These are phyloP conservation scores for Truncatella angustata DNA, from an alignment of 2,329 filamentous ascomycete species.

Conservation along the genomic window DNA sequence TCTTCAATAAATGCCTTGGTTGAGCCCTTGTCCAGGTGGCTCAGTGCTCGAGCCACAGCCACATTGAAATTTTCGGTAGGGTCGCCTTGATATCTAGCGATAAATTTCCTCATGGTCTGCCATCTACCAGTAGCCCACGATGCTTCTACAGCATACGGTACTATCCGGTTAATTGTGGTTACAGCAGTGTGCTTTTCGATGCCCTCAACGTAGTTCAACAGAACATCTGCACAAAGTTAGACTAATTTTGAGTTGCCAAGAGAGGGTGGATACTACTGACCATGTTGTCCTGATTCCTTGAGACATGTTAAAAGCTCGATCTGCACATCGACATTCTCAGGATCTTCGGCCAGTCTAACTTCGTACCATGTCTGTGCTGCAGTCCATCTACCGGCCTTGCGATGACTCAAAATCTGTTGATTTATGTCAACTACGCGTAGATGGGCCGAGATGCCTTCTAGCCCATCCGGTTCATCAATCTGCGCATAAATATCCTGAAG, in stretches of 20 bases:
- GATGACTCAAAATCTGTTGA: conserved; percentile 88
- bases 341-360: conserved; percentile 77
- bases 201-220: conserved; percentile 82
- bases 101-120: conserved; percentile 69
- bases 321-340: conserved; percentile 74
- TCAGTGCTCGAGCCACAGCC: conserved; percentile 67
- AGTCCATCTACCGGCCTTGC: conserved; percentile 89
- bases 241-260: neutral
- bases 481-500: conserved; percentile 94
- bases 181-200: conserved; percentile 54
- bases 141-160: conserved; percentile 86
- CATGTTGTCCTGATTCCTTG: conserved; percentile 93
- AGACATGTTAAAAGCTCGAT: conserved; percentile 83
- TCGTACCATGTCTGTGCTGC: conserved; percentile 98
- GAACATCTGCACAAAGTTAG: conserved; percentile 57
- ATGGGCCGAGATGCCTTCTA: conserved; percentile 90
- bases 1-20: conserved; percentile 50
- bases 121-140: conserved; percentile 88
- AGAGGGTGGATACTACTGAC: conserved; percentile 30
- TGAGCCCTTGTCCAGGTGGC: conserved; percentile 55
- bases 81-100: conserved; percentile 52
- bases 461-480: conserved; percentile 95
- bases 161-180: conserved; percentile 58
- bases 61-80: conserved; percentile 73
- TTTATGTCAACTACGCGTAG: conserved; percentile 85